These are phyloP conservation scores for Stromatinia cepivora DNA, from an alignment of 2,329 filamentous ascomycete species.

Conservation along the genomic window DNA sequence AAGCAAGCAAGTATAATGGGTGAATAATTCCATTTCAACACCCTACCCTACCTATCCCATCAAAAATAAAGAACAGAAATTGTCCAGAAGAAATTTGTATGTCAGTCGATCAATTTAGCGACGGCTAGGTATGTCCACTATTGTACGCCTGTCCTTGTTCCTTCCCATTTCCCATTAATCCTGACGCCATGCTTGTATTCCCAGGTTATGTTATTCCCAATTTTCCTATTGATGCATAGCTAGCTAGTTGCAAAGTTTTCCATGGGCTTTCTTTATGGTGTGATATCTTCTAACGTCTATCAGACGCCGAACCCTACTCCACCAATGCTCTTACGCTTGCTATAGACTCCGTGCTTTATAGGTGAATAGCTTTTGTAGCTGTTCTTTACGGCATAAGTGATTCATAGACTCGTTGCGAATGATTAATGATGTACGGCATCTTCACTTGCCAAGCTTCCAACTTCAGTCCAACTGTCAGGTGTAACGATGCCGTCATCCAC, in stretches of 20 bases:
- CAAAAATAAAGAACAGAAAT: background rate
- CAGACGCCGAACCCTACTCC: background rate
- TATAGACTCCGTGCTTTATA: background rate
- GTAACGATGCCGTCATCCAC: slow-evolving; percentile 60
- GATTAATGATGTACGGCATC: slow-evolving; percentile 37
- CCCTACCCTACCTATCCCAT: background rate
- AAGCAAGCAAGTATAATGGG: background rate
- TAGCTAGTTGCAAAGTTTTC: background rate
- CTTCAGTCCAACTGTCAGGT: slow-evolving; percentile 64
- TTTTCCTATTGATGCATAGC: background rate
- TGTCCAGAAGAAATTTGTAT: background rate
- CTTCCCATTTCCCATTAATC: background rate
- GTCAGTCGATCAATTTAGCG: slow-evolving; percentile 18
- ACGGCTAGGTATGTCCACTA: slow-evolving; percentile 1
- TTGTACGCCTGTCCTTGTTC: background rate
- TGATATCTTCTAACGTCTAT: slow-evolving; percentile 4
- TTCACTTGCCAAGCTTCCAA: slow-evolving; percentile 60
- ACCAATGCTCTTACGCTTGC: background rate
- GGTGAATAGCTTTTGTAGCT: background rate
- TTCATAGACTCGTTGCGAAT: slow-evolving; percentile 24
- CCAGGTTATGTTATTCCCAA: background rate
- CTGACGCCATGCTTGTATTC: slow-evolving; percentile 10
- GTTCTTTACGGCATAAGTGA: background rate
- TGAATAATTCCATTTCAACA: background rate
- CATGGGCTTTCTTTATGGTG: background rate